These are phyloP conservation scores for Aspergillus sp. DNA, from an alignment of 2,329 filamentous ascomycete genomes.

Conservation along the genomic window DNA sequence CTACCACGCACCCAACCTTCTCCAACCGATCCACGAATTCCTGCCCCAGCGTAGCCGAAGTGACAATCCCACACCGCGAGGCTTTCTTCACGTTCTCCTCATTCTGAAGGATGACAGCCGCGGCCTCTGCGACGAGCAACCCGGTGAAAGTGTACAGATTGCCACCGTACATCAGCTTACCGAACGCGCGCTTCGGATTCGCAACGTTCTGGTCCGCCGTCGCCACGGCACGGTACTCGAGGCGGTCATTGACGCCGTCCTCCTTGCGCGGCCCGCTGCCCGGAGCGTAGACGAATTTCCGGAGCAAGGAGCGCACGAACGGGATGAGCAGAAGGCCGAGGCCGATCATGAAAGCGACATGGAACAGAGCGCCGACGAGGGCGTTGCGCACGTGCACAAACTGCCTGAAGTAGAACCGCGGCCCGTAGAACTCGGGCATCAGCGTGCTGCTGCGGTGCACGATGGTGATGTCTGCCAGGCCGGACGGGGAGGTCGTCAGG, in stretches of 20 bases:
- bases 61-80: slow-evolving; percentile 40
- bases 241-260: slow-evolving; percentile 26
- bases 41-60: slow-evolving; percentile 40
- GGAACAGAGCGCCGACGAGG: slow-evolving; percentile 40
- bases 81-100: slow-evolving; percentile 33
- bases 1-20: slow-evolving; percentile 34
- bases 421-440: slow-evolving; percentile 49
- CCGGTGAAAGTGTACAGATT: slow-evolving; percentile 37
- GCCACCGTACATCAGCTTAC: slow-evolving; percentile 33
- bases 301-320: slow-evolving; percentile 44
- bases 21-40: slow-evolving; percentile 38
- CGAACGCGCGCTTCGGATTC: slow-evolving; percentile 31
- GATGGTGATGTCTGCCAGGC: slow-evolving; percentile 45
- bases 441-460: slow-evolving; percentile 53
- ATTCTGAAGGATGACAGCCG: slow-evolving; percentile 35
- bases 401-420: slow-evolving; percentile 49
- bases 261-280: slow-evolving; percentile 42
- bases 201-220: slow-evolving; percentile 30
- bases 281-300: slow-evolving; percentile 40
- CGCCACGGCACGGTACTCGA: slow-evolving; percentile 39
- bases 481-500: slow-evolving; percentile 46
- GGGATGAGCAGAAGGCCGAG: slow-evolving; percentile 41
- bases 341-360: slow-evolving; percentile 39
- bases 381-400: slow-evolving; percentile 45
- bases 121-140: slow-evolving; percentile 35